Percentiles rank a stretch among this genome's conserved stretches.
Conservation (phyloP, 257 asterid species). For the Cruciata laevipes region DNA sequence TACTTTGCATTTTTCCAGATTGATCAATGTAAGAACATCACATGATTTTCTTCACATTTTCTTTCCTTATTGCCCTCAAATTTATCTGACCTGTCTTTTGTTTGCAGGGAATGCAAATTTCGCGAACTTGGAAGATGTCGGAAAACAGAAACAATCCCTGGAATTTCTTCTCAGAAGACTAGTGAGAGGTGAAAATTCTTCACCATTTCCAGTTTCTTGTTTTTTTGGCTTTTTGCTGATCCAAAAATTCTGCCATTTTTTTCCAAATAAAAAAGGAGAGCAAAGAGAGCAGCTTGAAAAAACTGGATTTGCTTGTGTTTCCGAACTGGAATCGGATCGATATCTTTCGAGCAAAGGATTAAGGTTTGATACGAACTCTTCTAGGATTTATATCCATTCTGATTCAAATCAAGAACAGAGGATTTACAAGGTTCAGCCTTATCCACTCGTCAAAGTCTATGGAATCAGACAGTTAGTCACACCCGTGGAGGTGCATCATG, state of each 20-base stretch:
- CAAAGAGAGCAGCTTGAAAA: constrained; percentile 27
- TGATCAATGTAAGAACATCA: constrained; percentile 12
- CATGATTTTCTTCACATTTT: neutral
- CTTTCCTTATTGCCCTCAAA: neutral
- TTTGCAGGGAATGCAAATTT: constrained; percentile 1
- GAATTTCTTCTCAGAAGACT: constrained; percentile 8
- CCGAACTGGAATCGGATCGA: constrained; percentile 33
- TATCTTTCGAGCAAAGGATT: constrained; percentile 37
- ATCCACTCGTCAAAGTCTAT: constrained; percentile 41
- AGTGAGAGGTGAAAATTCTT: constrained; percentile 14
- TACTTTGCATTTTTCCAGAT: constrained; percentile 17
- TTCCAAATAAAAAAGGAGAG: constrained; percentile 34
- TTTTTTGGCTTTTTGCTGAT: neutral
- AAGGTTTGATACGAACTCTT: constrained; percentile 39
- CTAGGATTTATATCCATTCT: constrained; percentile 29
- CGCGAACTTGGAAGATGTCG: neutral
- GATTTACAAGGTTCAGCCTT: constrained; percentile 43
- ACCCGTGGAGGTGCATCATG: constrained; percentile 38
- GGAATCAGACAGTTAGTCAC: constrained; percentile 31
- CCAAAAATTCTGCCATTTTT: neutral
- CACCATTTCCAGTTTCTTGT: neutral
- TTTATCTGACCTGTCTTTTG: neutral
- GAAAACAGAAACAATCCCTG: neutral
- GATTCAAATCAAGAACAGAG: constrained; percentile 17
- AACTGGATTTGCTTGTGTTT: constrained; percentile 41